Percentiles rank a stretch among this genome's conserved stretches.
Evolutionary conservation across 2,329 filamentous ascomycete species (phyloP).

Genomic region (Trichophyton rubrum): DNA sequence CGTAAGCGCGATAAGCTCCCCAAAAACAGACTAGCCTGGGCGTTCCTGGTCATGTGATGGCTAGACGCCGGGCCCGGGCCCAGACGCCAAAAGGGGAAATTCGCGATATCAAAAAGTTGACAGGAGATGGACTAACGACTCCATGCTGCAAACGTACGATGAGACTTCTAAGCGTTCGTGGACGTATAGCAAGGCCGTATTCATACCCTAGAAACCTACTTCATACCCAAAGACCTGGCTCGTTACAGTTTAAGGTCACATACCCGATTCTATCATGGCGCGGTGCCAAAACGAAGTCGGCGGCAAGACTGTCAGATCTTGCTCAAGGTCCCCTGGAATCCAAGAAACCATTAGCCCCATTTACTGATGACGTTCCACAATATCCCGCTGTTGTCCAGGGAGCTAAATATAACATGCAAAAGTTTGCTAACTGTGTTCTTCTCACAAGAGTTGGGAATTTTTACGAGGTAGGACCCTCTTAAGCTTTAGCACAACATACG

Average conservation of each 20-base stretch:
- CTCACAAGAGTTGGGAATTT: conserved; percentile 89
- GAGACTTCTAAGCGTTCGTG: neutral
- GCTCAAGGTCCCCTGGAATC: conserved; percentile 44
- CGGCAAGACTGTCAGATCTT: conserved; percentile 36
- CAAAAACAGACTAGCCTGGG: neutral
- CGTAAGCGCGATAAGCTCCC: neutral
- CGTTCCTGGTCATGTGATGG: neutral
- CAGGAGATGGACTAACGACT: neutral
- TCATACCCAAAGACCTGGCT: neutral
- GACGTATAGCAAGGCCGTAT: neutral
- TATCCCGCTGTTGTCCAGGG: conserved; percentile 88
- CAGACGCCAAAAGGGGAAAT: neutral
- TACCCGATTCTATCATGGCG: conserved; percentile 11
- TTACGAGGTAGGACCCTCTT: conserved; percentile 52
- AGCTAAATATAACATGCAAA: conserved; percentile 76
- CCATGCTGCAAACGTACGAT: neutral
- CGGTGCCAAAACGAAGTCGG: conserved; percentile 28
- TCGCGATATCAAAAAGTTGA: neutral
- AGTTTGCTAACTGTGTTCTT: conserved; percentile 80
- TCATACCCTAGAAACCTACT: neutral
- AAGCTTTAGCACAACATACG: neutral
- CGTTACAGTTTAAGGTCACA: neutral
- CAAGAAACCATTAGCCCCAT: conserved; percentile 30
- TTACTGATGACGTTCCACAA: conserved; percentile 38
- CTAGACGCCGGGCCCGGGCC: too few species aligned